These are phyloP conservation scores for Sporisorium sorghi DNA, from an alignment of 1,284 basidiomycete genomes.

Conservation along the genomic window DNA sequence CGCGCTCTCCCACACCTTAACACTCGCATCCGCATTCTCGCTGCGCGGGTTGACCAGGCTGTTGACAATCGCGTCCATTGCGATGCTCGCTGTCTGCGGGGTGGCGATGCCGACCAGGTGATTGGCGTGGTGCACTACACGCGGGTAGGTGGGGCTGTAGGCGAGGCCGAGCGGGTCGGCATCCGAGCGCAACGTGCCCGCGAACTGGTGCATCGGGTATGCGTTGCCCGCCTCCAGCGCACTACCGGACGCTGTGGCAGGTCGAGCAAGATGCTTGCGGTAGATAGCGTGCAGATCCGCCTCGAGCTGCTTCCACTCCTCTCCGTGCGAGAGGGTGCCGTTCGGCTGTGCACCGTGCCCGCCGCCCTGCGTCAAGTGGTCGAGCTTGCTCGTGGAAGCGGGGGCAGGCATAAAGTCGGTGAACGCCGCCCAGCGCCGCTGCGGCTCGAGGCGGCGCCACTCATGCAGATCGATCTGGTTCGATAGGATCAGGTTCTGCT, in stretches of 20 bases:
- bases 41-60: conserved; percentile 5
- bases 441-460: conserved; percentile 36
- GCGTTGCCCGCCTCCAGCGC: conserved; percentile 4
- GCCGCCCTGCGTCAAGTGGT: background rate
- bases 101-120: conserved; percentile 33
- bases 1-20: conserved; percentile 21
- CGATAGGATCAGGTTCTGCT: conserved; percentile 72
- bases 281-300: conserved; percentile 26
- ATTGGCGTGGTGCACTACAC: conserved; percentile 38
- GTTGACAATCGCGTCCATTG: conserved; percentile 21
- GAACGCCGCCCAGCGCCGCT: conserved; percentile 30
- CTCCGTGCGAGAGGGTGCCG: background rate
- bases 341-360: too few species aligned
- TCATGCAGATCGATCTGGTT: conserved; percentile 45
- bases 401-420: conserved; percentile 28
- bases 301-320: conserved; percentile 16
- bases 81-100: conserved; percentile 7
- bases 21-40: conserved; percentile 2
- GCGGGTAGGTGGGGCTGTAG: conserved; percentile 29
- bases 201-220: conserved; percentile 34
- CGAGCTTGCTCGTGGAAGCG: background rate
- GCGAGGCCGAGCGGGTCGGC: conserved; percentile 27
- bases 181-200: background rate
- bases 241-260: background rate
- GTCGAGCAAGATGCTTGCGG: conserved; percentile 18